phyloP scores from a whole-genome alignment of 2,329 filamentous ascomycete genomes.

The Colletotrichum sp. region DNA sequence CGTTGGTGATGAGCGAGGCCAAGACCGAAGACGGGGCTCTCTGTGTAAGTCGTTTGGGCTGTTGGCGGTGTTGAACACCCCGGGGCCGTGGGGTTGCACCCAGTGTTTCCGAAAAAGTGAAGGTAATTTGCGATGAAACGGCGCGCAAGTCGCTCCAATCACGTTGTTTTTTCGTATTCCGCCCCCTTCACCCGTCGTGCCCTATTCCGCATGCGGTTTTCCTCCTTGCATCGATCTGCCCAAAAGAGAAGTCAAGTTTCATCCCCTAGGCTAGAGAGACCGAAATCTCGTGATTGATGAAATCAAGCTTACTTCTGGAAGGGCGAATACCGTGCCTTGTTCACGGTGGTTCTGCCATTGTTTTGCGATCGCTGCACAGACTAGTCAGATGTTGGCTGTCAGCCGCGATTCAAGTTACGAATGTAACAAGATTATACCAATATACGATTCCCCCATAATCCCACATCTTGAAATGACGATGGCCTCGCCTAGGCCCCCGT shows the following conservation, averaged over 20 bases:
- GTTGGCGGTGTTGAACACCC: not conserved
- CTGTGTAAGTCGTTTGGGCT: not conserved
- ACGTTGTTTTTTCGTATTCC: not conserved
- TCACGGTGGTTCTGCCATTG: not conserved
- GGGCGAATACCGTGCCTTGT: not conserved
- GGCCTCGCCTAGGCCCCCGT: not conserved
- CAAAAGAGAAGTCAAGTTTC: not conserved
- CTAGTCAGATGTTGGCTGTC: accelerated
- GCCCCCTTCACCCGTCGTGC: not conserved
- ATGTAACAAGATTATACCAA: not conserved
- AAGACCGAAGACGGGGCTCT: not conserved
- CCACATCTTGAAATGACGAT: not conserved
- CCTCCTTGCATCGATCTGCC: constrained; percentile 7
- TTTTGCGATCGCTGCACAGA: accelerated
- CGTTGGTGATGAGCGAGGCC: not conserved
- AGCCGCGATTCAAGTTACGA: not conserved
- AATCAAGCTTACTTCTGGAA: not conserved
- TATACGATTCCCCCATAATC: not conserved
- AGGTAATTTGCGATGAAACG: constrained; percentile 7
- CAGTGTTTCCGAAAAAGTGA: constrained; percentile 2
- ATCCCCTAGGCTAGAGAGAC: not conserved
- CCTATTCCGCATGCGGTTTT: not conserved
- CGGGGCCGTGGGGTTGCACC: not conserved
- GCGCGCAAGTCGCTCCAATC: not conserved
- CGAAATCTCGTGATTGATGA: not conserved